Evolutionary conservation across 1,139 yeast genomes (phyloP), one percentile per base, ranked within the genome.

Genomic region (Taphrina wiesneri): DNA sequence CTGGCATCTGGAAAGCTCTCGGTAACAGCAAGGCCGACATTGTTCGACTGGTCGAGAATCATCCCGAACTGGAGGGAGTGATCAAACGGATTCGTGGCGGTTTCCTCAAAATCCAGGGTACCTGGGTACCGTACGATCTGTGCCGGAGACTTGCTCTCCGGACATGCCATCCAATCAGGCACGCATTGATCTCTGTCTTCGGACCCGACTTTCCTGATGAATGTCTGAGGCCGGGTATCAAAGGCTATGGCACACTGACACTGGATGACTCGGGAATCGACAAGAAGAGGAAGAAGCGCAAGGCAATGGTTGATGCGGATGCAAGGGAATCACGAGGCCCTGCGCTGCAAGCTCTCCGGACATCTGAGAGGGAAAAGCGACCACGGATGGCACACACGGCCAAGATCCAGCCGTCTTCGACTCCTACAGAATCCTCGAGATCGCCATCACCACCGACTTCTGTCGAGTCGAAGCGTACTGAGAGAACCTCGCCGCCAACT

Each of bases 1-100:
- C 97, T 0, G 97, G 97, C 0, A 81, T 91, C 66, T 91, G 97
- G 97, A 89, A 91, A 76, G 87, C 92, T 15, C 80, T 88, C 47
- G 87, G 87, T 15, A 84, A 86, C 73, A 61, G 88, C 86, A 56
- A 67, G 76, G 89, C 93, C 17, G 93, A 87, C 76, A 88, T 89
- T 60, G 90, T 86, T 66, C 86, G 86, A 75, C 78, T 88, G 56
- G 79, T 88, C 51, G 95, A 88, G 74, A 84, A 86, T 64, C 85
- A 88, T 32, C 95, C 91, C 3, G 87, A 83, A 72, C 77, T 82
- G 71, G 84, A 83, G 75, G 90, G 86, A 47, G 83, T 83, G 51
- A 84, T 90, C 66, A 84, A 85, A 71, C 82, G 97, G 60, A 90
- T 91, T 23, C 79, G 97, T 66, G 98, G 98, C 54, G 98, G 97